Evolutionary conservation across 345 rosid genomes (phyloP).

Genomic region (Arabidopsis arenosa): DNA sequence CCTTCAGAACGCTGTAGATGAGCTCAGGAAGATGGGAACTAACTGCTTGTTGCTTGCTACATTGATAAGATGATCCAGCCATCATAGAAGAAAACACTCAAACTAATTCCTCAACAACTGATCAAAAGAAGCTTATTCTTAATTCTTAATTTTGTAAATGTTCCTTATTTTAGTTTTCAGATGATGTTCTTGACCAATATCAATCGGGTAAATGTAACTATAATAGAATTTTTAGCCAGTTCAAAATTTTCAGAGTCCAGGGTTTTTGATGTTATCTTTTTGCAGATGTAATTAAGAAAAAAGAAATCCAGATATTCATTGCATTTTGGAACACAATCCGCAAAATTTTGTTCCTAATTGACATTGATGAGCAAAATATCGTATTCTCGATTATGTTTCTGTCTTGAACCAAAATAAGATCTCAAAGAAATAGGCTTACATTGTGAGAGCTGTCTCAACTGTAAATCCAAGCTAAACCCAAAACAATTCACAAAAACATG

Average conservation of each 20-base stretch:
- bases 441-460: not conserved
- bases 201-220: constrained; percentile 19
- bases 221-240: constrained; percentile 24
- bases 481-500: constrained; percentile 26
- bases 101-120: not conserved
- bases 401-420: not conserved
- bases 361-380: not conserved
- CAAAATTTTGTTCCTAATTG: not conserved
- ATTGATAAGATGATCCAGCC: constrained; percentile 28
- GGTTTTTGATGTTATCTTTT: no score
- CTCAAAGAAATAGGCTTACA: not conserved
- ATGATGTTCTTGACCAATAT: constrained; percentile 19
- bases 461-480: not conserved
- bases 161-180: not conserved
- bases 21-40: constrained; percentile 41
- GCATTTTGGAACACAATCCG: no score
- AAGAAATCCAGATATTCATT: no score
- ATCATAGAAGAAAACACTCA: not conserved
- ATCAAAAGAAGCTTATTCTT: not conserved
- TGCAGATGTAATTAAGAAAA: no score
- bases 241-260: not conserved
- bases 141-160: not conserved
- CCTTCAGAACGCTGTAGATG: constrained; percentile 38
- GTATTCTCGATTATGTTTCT: not conserved
- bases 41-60: constrained; percentile 42